These are phyloP conservation scores for Cyamopsis tetragonoloba DNA, from an alignment of 306 rosid species.

Conservation along the genomic window DNA sequence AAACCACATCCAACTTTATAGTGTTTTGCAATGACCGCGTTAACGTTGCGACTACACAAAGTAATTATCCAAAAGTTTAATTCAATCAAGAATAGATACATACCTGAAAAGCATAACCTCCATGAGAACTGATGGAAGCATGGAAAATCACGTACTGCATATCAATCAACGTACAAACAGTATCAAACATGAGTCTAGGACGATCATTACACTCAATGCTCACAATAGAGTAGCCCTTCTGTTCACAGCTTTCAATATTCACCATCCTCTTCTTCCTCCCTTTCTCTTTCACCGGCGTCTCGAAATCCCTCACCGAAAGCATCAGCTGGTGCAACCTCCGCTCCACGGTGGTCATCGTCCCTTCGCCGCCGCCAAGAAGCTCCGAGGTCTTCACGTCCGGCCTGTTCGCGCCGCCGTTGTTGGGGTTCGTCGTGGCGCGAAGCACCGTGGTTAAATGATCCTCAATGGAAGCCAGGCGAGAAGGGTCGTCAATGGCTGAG, in stretches of 20 bases:
- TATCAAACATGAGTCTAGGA: conserved; percentile 71
- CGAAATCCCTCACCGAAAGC: conserved; percentile 52
- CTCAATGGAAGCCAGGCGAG: conserved; percentile 45
- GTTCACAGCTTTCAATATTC: conserved; percentile 51
- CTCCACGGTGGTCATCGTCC: conserved; percentile 48
- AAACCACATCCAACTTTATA: too few species aligned
- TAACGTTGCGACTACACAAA: too few species aligned
- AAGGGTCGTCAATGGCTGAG: conserved; percentile 47
- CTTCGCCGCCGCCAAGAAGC: conserved; percentile 36
- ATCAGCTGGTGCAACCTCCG: conserved; percentile 69
- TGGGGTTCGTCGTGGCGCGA: conserved; percentile 32
- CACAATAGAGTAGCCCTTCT: conserved; percentile 56
- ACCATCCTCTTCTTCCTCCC: conserved; percentile 38
- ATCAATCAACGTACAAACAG: conserved; percentile 72
- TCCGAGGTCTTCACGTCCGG: conserved; percentile 42
- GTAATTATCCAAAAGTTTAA: too few species aligned
- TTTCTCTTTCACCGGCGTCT: conserved; percentile 32
- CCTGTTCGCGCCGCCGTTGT: conserved; percentile 1
- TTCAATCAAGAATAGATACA: too few species aligned
- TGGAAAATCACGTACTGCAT: conserved; percentile 67
- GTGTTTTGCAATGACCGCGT: too few species aligned
- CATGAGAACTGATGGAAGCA: conserved; percentile 45
- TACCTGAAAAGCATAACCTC: conserved; percentile 59
- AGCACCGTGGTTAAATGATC: conserved; percentile 55
- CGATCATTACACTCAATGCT: conserved; percentile 59